phyloP scores from a whole-genome alignment of 1,284 basidiomycete species.

The Bondarzewia mesenterica region DNA sequence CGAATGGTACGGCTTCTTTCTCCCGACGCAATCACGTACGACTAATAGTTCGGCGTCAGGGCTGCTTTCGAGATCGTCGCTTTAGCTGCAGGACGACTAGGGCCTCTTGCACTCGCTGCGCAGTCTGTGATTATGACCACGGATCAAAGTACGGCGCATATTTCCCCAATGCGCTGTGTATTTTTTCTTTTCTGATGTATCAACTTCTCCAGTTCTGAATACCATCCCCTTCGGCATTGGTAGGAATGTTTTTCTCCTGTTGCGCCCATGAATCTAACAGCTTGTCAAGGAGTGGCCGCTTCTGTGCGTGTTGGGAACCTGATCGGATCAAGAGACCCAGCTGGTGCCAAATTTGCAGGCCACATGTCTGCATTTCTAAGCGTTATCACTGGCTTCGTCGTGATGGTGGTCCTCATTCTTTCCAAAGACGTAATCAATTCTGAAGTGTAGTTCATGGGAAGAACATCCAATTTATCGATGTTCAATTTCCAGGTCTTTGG shows the following conservation, averaged over 20 bases:
- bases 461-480: background rate
- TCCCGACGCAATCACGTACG: background rate
- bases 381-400: constrained; percentile 45
- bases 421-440: constrained; percentile 39
- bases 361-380: constrained; percentile 59
- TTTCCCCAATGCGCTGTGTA: background rate
- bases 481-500: constrained; percentile 46
- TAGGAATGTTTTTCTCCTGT: too few species aligned
- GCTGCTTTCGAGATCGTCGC: constrained; percentile 77
- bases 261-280: too few species aligned
- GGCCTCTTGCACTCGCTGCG: constrained; percentile 57
- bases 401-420: constrained; percentile 46
- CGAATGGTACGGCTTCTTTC: constrained; percentile 49
- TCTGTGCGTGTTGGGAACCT: constrained; percentile 69
- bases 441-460: background rate
- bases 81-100: constrained; percentile 63
- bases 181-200: constrained; percentile 3
- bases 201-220: constrained; percentile 40
- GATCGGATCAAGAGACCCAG: constrained; percentile 50
- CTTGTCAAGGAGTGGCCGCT: constrained; percentile 45
- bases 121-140: constrained; percentile 80
- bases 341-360: constrained; percentile 49
- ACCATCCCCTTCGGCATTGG: constrained; percentile 65
- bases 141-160: constrained; percentile 52
- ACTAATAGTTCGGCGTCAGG: constrained; percentile 29